Evolutionary conservation across 2,329 filamentous ascomycete genomes (phyloP), one percentile per base, ranked within the genome.

Genomic region (Huntiella omanensis): DNA sequence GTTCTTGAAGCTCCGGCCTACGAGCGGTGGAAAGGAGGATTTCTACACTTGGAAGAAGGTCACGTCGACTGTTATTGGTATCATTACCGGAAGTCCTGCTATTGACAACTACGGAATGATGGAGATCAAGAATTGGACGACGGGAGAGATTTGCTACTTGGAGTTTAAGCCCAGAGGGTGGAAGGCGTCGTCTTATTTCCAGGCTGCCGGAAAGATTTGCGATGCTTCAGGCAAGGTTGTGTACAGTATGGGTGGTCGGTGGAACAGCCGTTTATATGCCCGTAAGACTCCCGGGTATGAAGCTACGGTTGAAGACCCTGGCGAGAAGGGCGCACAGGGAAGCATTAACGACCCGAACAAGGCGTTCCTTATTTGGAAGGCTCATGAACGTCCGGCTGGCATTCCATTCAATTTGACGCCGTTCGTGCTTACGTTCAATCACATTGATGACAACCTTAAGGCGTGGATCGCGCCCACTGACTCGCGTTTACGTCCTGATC

Each of bases 31-130:
- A 7, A 79, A 81, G 55, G 78, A 83, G 52, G 91, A 98, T 54
- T 67, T 95, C 1, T 98, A 93, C 62, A 95, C 88, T 0, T 98
- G 91, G 91, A 96, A 95, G 64, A 98, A 98, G 65, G 86, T 95
- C 13, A 96, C 87, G 1, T 91, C 86, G 1, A 92, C 87, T 1
- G 91, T 98, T n/a, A 79, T 96, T 50, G 91, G 91, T 49, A 98
- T 98, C 61, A 95, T 98, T 56, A 96, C 88, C 0, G 91, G 91
- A 41, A 94, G 84, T 55, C 91, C 91, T 0, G 83, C 83, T 0
- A 83, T 98, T n/a, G 91, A 98, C 64, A 95, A 98, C 61, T 96
- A 96, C 59, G 91, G 91, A 1, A 70, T 80, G 1, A 96, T 98
- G 84, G 86, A 95, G 59, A 79, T 98, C 61, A 94, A 86, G 67